Evolutionary conservation across 768 basidiomycete genomes (phyloP), one percentile per base, ranked within the genome.

Genomic region (Mrakia gelida): DNA sequence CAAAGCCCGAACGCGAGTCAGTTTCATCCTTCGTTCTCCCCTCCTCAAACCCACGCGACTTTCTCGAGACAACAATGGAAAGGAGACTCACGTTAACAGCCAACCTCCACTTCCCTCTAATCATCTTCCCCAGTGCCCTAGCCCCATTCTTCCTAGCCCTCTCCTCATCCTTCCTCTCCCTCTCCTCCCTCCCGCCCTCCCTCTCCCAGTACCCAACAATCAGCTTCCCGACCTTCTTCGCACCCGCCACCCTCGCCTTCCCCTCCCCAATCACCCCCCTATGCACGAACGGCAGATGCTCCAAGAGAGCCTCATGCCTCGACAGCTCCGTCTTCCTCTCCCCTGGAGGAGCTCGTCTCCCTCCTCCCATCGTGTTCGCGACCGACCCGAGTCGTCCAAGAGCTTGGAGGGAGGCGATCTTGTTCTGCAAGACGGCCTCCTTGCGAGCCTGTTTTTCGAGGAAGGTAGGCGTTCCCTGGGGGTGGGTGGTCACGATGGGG

Each of bases 71-170:
- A 2, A n/a, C n/a, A n/a, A n/a, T n/a, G 3, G 18, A 10, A 62
- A 3, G 8, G 32, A 23, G 21, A 79, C 81, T 71, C 74, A 84
- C 83, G 75, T 85, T 84, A 23, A 95, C 89, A 11, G 92, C 95
- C 82, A 92, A 90, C 84, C 91, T 92, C 95, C 95, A 98, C 82
- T 94, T 91, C 11, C 87, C 87, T 43, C 88, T 87, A 41, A 97
- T 89, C 81, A 90, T 85, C 81, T 89, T 89, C 70, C 91, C 87
- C 0, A 92, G 90, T 30, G 89, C 88, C 85, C 92, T 92, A 18
- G 92, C 92, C 54, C 93, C 81, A 5, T 85, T 86, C 73, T 89
- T 87, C 80, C 92, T 80, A 41, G 90, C 87, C 83, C 88, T 89
- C 85, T 93, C 92, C 81, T 92, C 91, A 80, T 75, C 62, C 75